These are phyloP conservation scores for Huntiella omanensis DNA, from an alignment of 2,329 filamentous ascomycete species.

Conservation along the genomic window DNA sequence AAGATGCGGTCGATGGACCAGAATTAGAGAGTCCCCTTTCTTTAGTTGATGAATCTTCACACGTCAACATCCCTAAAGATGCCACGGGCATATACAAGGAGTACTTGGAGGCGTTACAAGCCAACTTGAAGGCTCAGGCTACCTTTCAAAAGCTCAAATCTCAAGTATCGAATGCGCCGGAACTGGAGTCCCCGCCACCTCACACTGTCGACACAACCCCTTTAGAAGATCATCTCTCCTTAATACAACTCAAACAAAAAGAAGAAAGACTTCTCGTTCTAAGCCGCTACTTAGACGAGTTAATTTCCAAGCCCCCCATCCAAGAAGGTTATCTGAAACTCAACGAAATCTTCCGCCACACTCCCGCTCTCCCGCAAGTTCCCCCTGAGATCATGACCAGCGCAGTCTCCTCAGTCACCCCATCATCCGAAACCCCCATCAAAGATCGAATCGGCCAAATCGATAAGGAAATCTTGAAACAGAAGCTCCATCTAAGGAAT, in stretches of 20 bases:
- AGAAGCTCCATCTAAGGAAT: conserved; percentile 35
- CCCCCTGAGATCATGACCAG: conserved; percentile 32
- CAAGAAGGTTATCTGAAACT: conserved; percentile 30
- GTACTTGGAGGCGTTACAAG: conserved; percentile 34
- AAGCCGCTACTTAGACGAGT: conserved; percentile 29
- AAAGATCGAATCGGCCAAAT: conserved; percentile 16
- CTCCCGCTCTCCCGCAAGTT: conserved; percentile 27
- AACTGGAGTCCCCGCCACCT: neutral
- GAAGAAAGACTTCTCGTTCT: conserved; percentile 30
- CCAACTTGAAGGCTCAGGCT: conserved; percentile 31
- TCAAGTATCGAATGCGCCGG: conserved; percentile 1
- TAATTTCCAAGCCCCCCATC: conserved; percentile 33
- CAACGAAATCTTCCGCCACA: conserved; percentile 27
- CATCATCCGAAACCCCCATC: conserved; percentile 6
- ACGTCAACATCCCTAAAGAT: conserved; percentile 16
- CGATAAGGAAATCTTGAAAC: conserved; percentile 38
- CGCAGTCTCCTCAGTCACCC: conserved; percentile 15
- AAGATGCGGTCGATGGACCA: conserved; percentile 8
- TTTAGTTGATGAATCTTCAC: conserved; percentile 10
- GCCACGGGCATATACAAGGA: conserved; percentile 31
- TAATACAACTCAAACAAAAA: conserved; percentile 33
- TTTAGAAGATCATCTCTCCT: conserved; percentile 31
- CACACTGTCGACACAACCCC: neutral
- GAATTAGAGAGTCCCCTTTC: conserved; percentile 7
- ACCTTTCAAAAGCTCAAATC: conserved; percentile 24